These are phyloP conservation scores for Huntiella decipiens DNA, from an alignment of 2,329 filamentous ascomycete genomes.

Conservation along the genomic window DNA sequence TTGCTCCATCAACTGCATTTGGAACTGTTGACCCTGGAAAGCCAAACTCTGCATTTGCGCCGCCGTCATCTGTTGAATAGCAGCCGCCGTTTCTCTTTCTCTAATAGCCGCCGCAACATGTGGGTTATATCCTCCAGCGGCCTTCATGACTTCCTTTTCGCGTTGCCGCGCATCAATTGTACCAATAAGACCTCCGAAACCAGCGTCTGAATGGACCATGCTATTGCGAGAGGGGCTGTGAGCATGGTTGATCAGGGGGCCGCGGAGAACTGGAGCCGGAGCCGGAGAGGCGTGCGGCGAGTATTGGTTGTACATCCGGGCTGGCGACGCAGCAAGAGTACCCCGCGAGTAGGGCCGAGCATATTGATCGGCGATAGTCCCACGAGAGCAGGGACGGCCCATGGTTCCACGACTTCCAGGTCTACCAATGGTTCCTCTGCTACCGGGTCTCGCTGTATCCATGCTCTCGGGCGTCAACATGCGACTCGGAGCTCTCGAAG, in stretches of 20 bases:
- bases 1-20: slow-evolving; percentile 18
- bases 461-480: slow-evolving; percentile 9
- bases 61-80: slow-evolving; percentile 9
- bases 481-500: slow-evolving; percentile 3
- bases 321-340: slow-evolving; percentile 21
- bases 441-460: not conserved
- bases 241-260: slow-evolving; percentile 3
- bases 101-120: slow-evolving; percentile 56
- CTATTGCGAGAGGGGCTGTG: not conserved
- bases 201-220: not conserved
- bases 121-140: slow-evolving; percentile 45
- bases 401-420: slow-evolving; percentile 23
- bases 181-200: slow-evolving; percentile 43
- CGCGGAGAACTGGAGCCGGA: not conserved
- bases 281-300: slow-evolving; percentile 28
- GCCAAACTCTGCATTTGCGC: slow-evolving; percentile 15
- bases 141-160: slow-evolving; percentile 51
- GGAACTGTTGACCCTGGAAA: slow-evolving; percentile 18
- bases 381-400: slow-evolving; percentile 15
- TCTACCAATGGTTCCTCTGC: slow-evolving; percentile 13
- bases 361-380: slow-evolving; percentile 17
- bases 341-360: slow-evolving; percentile 24
- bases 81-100: slow-evolving; percentile 38
- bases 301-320: slow-evolving; percentile 13
- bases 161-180: slow-evolving; percentile 65